These are phyloP conservation scores for Dalbergia cochinchinensis DNA, from an alignment of 306 rosid species.

Conservation along the genomic window DNA sequence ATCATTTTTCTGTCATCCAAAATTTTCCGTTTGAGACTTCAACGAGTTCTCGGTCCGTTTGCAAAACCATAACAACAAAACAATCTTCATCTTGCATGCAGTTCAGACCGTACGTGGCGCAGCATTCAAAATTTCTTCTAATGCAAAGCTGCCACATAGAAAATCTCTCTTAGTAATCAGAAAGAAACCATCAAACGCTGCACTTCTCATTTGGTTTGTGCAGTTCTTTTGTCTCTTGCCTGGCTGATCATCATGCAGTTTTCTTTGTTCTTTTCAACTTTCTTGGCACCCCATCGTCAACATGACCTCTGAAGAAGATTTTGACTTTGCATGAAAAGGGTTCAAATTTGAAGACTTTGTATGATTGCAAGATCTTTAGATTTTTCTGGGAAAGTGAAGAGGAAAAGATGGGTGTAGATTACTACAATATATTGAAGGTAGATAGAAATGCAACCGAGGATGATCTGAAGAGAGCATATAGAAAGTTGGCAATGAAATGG, in stretches of 20 bases:
- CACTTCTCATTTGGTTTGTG: constrained; percentile 16
- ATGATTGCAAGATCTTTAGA: constrained; percentile 17
- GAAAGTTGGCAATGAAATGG: constrained; percentile 98
- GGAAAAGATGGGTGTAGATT: constrained; percentile 83
- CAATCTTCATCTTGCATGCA: constrained; percentile 15
- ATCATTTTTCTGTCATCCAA: constrained; percentile 32
- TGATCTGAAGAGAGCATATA: constrained; percentile 88
- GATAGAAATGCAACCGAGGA: constrained; percentile 81
- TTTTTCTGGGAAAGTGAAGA: not conserved
- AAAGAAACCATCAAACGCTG: not conserved
- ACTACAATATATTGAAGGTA: constrained; percentile 83
- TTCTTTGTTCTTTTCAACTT: constrained; percentile 5
- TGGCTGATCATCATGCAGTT: not conserved
- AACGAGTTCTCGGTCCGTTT: constrained; percentile 23
- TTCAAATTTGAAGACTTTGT: constrained; percentile 44
- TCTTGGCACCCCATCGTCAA: constrained; percentile 40
- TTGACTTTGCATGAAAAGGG: constrained; percentile 44
- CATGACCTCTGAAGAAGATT: not conserved
- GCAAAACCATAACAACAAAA: too few relatives aligned
- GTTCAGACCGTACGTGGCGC: not conserved
- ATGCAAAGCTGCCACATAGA: not conserved
- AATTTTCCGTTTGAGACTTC: constrained; percentile 5
- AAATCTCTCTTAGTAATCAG: constrained; percentile 1
- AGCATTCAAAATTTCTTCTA: constrained; percentile 12
- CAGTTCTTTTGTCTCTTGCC: constrained; percentile 1